A percentile compares a stretch with the other conserved stretches of the same genome.
Conservation (phyloP, 805 yeast genomes). For the Myxozyma geophila region DNA sequence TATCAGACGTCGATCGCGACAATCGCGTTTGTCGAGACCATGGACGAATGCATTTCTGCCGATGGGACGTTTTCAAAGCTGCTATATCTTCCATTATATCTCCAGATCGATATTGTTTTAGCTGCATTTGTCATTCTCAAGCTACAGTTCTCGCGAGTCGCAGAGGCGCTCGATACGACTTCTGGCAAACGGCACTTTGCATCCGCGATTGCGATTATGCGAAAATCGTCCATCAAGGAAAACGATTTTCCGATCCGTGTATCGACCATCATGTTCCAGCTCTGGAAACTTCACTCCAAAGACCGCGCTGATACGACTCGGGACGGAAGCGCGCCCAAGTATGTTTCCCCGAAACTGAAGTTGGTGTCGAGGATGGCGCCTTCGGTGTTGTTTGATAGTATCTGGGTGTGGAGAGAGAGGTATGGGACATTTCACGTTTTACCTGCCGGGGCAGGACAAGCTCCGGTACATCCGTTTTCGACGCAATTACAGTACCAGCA, state of each 20-base stretch:
- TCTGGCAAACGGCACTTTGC: conserved; percentile 51
- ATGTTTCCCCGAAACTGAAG: conserved; percentile 37
- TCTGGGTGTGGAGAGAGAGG: conserved; percentile 81
- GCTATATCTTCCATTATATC: conserved; percentile 77
- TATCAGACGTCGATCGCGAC: conserved; percentile 73
- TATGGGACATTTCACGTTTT: conserved; percentile 56
- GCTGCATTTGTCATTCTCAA: conserved; percentile 88
- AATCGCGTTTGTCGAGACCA: conserved; percentile 49
- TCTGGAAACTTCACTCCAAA: conserved; percentile 81
- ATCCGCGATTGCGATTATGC: conserved; percentile 67
- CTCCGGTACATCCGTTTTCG: conserved; percentile 22
- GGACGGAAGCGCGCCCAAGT: conserved; percentile 28
- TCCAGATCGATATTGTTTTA: conserved; percentile 82
- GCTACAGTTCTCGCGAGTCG: conserved; percentile 74
- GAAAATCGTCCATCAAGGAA: conserved; percentile 80
- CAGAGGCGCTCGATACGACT: conserved; percentile 53
- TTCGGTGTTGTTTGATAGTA: conserved; percentile 86
- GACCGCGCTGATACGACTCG: conserved; percentile 29
- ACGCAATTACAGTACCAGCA: conserved; percentile 20
- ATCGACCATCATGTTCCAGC: conserved; percentile 89
- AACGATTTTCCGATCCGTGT: conserved; percentile 93
- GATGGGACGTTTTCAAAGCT: conserved; percentile 57
- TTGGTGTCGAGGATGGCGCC: conserved; percentile 88
- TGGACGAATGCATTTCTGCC: conserved; percentile 68
- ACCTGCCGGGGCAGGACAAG: conserved; percentile 31